Evolutionary conservation across 2,329 filamentous ascomycete genomes (phyloP).

Genomic region (Hypoxylon sp.): DNA sequence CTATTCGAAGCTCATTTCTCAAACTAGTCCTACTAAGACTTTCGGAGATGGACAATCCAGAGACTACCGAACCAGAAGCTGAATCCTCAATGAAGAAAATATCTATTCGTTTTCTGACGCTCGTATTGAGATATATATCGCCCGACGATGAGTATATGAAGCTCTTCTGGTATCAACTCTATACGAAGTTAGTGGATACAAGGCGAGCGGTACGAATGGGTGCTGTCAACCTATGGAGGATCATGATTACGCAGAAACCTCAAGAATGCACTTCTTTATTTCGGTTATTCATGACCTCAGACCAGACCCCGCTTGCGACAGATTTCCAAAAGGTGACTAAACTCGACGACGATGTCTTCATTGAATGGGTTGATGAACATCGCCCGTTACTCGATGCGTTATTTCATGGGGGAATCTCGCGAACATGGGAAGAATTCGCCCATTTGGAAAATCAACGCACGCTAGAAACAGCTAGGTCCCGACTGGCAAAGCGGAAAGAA

Average conservation of each 20-base stretch:
- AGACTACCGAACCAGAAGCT: constrained; percentile 67
- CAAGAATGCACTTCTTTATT: constrained; percentile 80
- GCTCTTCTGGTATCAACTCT: constrained; percentile 91
- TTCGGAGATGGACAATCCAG: constrained; percentile 79
- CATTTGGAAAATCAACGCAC: constrained; percentile 81
- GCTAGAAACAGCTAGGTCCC: constrained; percentile 74
- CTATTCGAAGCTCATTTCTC: constrained; percentile 79
- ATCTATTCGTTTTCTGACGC: constrained; percentile 95
- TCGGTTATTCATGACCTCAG: constrained; percentile 72
- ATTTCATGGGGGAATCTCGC: constrained; percentile 83
- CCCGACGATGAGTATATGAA: constrained; percentile 83
- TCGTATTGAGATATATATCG: constrained; percentile 81
- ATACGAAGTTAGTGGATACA: constrained; percentile 82
- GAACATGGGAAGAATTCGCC: constrained; percentile 89
- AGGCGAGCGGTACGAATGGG: constrained; percentile 73
- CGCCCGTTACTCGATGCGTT: constrained; percentile 79
- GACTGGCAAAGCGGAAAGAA: constrained; percentile 80
- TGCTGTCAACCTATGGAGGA: constrained; percentile 87
- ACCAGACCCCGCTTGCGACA: constrained; percentile 75
- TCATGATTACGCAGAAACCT: constrained; percentile 92
- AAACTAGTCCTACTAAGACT: constrained; percentile 81
- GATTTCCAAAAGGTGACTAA: constrained; percentile 87
- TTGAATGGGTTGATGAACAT: constrained; percentile 87
- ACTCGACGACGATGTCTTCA: constrained; percentile 86
- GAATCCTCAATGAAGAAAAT: constrained; percentile 82